Evolutionary conservation across 2,329 filamentous ascomycete genomes (phyloP).

Genomic region (Fusarium torreyae): DNA sequence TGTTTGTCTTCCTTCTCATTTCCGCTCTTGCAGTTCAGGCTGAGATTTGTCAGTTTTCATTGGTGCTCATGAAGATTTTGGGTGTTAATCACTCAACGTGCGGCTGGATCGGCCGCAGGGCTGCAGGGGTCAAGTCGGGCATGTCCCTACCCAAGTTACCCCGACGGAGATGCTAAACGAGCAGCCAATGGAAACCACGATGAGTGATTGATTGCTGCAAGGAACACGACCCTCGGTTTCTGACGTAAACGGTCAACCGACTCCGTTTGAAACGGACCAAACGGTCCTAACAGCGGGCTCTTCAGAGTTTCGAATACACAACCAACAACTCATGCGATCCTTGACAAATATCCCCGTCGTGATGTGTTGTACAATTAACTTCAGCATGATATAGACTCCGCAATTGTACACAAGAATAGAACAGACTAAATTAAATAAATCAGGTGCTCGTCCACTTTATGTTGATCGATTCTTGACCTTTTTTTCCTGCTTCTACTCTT

Average conservation of each 20-base stretch:
- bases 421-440: neutral
- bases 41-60: neutral
- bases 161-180: neutral
- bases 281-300: conserved; percentile 6
- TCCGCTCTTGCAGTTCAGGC: conserved; percentile 16
- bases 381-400: neutral
- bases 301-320: neutral
- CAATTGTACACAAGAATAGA: neutral
- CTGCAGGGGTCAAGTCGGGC: conserved; percentile 18
- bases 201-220: conserved; percentile 29
- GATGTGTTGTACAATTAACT: neutral
- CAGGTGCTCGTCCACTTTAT: neutral
- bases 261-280: conserved; percentile 23
- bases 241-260: conserved; percentile 14
- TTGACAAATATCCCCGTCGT: neutral
- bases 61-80: neutral
- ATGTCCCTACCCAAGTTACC: no score
- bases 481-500: neutral
- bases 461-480: neutral
- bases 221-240: conserved; percentile 19
- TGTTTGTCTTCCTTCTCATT: conserved; percentile 23
- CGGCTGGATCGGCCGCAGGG: neutral
- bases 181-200: conserved; percentile 14
- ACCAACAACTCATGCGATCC: conserved; percentile 15
- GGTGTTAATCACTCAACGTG: conserved; percentile 27